Evolutionary conservation across 495 filamentous ascomycete genomes (phyloP).

Genomic region (Trichocladium antarcticum): DNA sequence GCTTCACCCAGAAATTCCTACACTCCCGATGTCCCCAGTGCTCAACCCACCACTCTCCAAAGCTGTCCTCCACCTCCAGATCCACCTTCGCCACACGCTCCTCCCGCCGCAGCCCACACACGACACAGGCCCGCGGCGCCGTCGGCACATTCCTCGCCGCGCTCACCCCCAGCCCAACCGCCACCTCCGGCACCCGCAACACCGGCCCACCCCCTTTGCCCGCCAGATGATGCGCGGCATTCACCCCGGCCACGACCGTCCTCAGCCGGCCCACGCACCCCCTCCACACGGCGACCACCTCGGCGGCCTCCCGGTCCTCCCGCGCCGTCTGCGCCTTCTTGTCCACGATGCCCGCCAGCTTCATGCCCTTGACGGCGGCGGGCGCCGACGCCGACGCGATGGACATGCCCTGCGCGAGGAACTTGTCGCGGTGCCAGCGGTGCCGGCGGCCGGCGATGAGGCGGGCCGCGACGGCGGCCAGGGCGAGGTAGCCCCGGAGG

Average conservation of each 20-base stretch:
- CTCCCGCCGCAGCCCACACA: slow-evolving; percentile 80
- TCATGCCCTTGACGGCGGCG: slow-evolving; percentile 69
- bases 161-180: slow-evolving; percentile 49
- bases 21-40: slow-evolving; percentile 80
- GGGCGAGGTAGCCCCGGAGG: slow-evolving; percentile 41
- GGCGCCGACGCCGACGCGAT: slow-evolving; percentile 53
- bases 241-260: slow-evolving; percentile 45
- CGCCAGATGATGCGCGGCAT: slow-evolving; percentile 26
- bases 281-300: slow-evolving; percentile 65
- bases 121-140: slow-evolving; percentile 65
- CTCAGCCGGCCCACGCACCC: slow-evolving; percentile 51
- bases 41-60: slow-evolving; percentile 93
- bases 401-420: slow-evolving; percentile 77
- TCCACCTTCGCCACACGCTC: slow-evolving; percentile 71
- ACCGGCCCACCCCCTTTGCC: not conserved
- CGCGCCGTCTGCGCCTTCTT: slow-evolving; percentile 66
- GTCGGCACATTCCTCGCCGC: slow-evolving; percentile 54
- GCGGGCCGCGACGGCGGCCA: slow-evolving; percentile 57
- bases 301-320: slow-evolving; percentile 79
- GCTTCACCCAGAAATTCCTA: slow-evolving; percentile 70
- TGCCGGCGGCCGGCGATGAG: slow-evolving; percentile 76
- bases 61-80: slow-evolving; percentile 69
- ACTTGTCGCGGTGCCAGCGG: slow-evolving; percentile 81
- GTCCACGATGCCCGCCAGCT: slow-evolving; percentile 69
- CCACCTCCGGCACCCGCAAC: slow-evolving; percentile 56